Base-by-base conservation (phyloP, 108 stramenopile species). In the Cyclotella choctawhatcheeana region DNA sequence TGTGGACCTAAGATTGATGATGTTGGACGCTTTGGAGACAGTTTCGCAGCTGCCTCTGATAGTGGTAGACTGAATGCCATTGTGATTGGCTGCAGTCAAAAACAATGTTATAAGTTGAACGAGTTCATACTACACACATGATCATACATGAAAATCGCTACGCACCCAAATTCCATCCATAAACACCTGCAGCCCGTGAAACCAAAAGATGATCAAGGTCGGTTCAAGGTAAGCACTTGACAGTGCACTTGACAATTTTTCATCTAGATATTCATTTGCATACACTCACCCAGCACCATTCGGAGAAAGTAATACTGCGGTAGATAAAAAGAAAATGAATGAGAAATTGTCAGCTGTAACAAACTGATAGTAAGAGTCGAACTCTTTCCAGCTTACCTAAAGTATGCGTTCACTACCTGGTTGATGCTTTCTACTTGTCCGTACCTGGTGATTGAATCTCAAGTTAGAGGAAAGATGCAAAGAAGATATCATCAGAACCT, bases 121-220 rank as follows among this genome's bases (percentile, higher is more conserved):
- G n/a, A n/a, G n/a, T n/a, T n/a, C n/a, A n/a, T n/a, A n/a, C n/a
- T n/a, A n/a, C n/a, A n/a, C n/a, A n/a, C n/a, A n/a, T n/a, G n/a
- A n/a, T n/a, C n/a, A n/a, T n/a, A n/a, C n/a, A n/a, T n/a, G n/a
- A n/a, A n/a, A n/a, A n/a, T n/a, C n/a, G n/a, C n/a, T n/a, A n/a
- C n/a, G n/a, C n/a, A n/a, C n/a, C n/a, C 88, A 87, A 43, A 87
- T 58, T 24, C 84, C 86, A 77, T 89, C 88, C 76, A 89, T 79
- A 45, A 80, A 80, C 10, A 80, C 69, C 76, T 68, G 61, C 31
- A 40, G 32, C 27, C 35, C 26, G 48, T 22, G 35, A n/a, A n/a
- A n/a, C n/a, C n/a, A n/a, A n/a, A n/a, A n/a, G n/a, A n/a, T n/a
- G n/a, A 22, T 3, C 29, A 29, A 34, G 21, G 58, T 26, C 12